Percentiles rank a stretch among this genome's conserved stretches.
phyloP scores from a whole-genome alignment of 441 rosid species.

The Jatropha multifida region DNA sequence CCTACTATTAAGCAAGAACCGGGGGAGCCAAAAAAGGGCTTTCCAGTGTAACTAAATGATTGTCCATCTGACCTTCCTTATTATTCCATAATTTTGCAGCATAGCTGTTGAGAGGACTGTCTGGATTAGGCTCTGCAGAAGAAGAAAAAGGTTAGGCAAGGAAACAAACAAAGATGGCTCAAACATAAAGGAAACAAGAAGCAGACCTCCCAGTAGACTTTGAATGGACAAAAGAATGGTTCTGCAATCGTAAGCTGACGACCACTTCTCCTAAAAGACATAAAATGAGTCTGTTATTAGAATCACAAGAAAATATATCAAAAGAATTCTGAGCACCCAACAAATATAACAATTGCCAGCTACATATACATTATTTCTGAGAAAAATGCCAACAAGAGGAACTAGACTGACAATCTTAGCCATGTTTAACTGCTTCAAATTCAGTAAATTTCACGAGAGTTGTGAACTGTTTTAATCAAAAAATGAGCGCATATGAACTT shows the following conservation, averaged over 20 bases:
- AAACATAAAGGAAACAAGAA: background rate
- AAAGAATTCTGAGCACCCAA: background rate
- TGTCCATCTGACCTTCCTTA: constrained; percentile 40
- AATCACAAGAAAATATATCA: background rate
- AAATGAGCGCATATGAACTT: background rate
- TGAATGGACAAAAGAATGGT: constrained; percentile 63
- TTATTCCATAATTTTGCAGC: constrained; percentile 47
- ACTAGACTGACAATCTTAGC: background rate
- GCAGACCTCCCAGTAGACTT: constrained; percentile 60
- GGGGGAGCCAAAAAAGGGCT: background rate
- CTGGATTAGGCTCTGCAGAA: constrained; percentile 53
- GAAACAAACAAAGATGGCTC: background rate
- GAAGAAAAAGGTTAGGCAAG: constrained; percentile 13
- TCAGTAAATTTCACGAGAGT: background rate
- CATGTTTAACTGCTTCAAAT: background rate
- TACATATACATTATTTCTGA: background rate
- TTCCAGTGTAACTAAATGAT: background rate
- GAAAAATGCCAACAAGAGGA: background rate
- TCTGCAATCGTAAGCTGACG: constrained; percentile 71
- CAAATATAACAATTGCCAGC: background rate
- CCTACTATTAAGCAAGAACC: too few relatives aligned
- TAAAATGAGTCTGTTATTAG: background rate
- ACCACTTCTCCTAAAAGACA: constrained; percentile 61
- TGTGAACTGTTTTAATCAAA: background rate
- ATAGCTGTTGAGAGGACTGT: constrained; percentile 53